A percentile compares a stretch with the other conserved stretches of the same genome.
phyloP scores from a whole-genome alignment of 164 flowering plant genomes.

The Stephania yunnanensis region DNA sequence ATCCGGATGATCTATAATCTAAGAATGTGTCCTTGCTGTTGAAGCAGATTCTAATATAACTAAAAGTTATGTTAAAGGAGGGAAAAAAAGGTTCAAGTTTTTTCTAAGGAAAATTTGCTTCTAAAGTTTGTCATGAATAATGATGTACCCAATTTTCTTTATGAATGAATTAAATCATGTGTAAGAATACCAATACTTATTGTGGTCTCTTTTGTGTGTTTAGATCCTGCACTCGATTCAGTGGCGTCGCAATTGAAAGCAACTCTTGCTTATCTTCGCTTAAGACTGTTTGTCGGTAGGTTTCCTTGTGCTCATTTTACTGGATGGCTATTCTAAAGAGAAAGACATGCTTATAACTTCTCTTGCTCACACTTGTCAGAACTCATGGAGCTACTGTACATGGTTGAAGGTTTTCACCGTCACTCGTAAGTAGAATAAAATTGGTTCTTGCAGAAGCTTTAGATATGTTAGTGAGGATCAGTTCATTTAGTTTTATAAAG shows the following conservation, averaged over 20 bases:
- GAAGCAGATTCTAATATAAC: too few species aligned
- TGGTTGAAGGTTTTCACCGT: constrained; percentile 13
- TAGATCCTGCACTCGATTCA: constrained; percentile 11
- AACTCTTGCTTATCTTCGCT: constrained; percentile 16
- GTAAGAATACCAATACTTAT: too few species aligned
- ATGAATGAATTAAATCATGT: too few species aligned
- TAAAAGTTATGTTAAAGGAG: too few species aligned
- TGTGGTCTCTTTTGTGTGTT: not conserved
- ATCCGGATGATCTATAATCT: too few species aligned
- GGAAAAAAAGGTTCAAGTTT: too few species aligned
- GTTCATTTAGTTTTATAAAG: not conserved
- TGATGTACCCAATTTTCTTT: too few species aligned
- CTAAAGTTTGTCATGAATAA: too few species aligned
- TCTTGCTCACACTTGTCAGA: constrained; percentile 14
- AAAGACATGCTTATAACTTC: not conserved
- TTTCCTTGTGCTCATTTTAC: not conserved
- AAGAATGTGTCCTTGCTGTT: too few species aligned
- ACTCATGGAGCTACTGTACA: constrained; percentile 21
- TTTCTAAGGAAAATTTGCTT: too few species aligned
- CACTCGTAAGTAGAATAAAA: constrained; percentile 12
- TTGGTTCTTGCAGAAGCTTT: constrained; percentile 11
- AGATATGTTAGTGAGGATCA: not conserved
- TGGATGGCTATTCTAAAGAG: not conserved
- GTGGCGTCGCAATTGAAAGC: constrained; percentile 12
- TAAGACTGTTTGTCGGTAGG: constrained; percentile 30